These are phyloP conservation scores for Penicillium cataractarum DNA, from an alignment of 495 filamentous ascomycete species.

Conservation along the genomic window DNA sequence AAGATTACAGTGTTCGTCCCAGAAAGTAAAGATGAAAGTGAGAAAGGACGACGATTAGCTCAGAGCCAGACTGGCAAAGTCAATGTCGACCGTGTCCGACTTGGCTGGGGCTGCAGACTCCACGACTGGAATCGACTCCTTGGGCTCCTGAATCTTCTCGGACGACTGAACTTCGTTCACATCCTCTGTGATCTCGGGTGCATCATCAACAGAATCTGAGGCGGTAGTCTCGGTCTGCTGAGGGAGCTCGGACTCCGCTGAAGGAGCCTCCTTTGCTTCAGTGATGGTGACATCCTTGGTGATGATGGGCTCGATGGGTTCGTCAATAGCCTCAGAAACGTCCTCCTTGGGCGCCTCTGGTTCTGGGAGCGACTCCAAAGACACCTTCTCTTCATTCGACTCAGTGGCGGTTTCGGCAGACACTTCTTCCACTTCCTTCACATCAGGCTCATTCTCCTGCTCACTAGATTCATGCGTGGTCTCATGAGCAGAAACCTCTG, in stretches of 20 bases:
- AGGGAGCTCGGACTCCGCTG: slow-evolving; percentile 7
- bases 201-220: slow-evolving; percentile 12
- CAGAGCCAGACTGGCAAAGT: slow-evolving; percentile 35
- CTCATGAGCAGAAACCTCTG: neutral
- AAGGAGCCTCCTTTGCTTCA: slow-evolving; percentile 5
- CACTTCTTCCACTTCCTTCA: neutral
- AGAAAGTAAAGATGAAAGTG: slow-evolving; percentile 14
- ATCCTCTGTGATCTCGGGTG: slow-evolving; percentile 10
- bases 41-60: slow-evolving; percentile 18
- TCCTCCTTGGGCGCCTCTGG: neutral
- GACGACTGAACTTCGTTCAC: slow-evolving; percentile 8
- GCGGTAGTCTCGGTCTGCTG: slow-evolving; percentile 1
- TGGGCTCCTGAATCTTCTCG: slow-evolving; percentile 11
- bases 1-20: slow-evolving; percentile 7
- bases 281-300: neutral
- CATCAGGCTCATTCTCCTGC: slow-evolving; percentile 1
- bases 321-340: neutral
- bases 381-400: neutral
- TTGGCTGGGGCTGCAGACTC: slow-evolving; percentile 16
- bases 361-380: neutral
- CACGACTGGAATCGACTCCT: slow-evolving; percentile 13
- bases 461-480: neutral
- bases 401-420: neutral
- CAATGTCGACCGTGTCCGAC: slow-evolving; percentile 32
- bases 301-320: slow-evolving; percentile 6